Percentiles rank a stretch among this genome's conserved stretches.
Evolutionary conservation across 2,329 filamentous ascomycete genomes (phyloP).

Genomic region (Daldinia sp.): DNA sequence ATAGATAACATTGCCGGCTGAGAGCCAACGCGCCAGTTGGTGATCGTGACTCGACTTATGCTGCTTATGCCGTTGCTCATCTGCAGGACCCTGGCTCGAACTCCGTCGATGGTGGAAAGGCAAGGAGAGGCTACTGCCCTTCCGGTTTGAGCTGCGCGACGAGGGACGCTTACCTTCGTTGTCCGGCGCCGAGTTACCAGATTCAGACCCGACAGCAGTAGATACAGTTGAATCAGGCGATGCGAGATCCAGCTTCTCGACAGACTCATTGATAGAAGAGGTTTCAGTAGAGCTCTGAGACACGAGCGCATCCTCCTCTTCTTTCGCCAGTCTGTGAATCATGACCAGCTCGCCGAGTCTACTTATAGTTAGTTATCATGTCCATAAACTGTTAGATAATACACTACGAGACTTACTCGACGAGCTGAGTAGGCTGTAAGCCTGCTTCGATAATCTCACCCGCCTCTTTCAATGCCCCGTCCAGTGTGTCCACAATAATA

Average conservation of each 20-base stretch:
- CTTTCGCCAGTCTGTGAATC: conserved; percentile 62
- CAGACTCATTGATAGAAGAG: conserved; percentile 52
- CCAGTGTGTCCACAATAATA: conserved; percentile 80
- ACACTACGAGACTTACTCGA: conserved; percentile 70
- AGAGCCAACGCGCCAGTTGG: conserved; percentile 67
- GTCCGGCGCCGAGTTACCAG: conserved; percentile 38
- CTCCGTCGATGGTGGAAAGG: conserved; percentile 49
- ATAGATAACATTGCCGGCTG: conserved; percentile 74
- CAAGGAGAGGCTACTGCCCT: conserved; percentile 41
- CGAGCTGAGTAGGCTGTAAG: conserved; percentile 78
- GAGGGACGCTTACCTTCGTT: conserved; percentile 49
- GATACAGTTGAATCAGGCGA: conserved; percentile 56
- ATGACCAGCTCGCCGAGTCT: conserved; percentile 82
- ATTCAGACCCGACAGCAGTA: conserved; percentile 52
- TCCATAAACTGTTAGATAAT: not conserved
- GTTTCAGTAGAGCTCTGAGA: conserved; percentile 43
- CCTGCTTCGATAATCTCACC: conserved; percentile 88
- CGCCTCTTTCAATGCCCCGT: conserved; percentile 83
- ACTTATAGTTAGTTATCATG: conserved; percentile 6
- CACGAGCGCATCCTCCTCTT: conserved; percentile 51
- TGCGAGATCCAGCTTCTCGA: conserved; percentile 52
- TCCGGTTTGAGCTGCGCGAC: conserved; percentile 52
- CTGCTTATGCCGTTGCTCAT: conserved; percentile 26
- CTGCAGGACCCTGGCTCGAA: conserved; percentile 47
- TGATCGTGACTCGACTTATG: conserved; percentile 59